Evolutionary conservation across 176 grass and related monocot species (phyloP), one percentile per base, ranked within the genome.

Genomic region (Ensete ventricosum): DNA sequence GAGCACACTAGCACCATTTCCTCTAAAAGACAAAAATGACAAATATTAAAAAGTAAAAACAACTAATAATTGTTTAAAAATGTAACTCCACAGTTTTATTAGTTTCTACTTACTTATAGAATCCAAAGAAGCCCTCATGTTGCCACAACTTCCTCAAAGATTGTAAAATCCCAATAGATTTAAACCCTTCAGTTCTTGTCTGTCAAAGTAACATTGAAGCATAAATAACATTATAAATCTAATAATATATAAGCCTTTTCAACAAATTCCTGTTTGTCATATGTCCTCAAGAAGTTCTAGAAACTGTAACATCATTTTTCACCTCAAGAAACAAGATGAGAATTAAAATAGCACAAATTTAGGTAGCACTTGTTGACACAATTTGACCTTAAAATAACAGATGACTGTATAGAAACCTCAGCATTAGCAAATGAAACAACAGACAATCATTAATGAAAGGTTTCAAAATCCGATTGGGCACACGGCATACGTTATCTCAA

Each of bases 1-100:
- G 71, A 97, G 86, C 43, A 97, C 90, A 73, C 93, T 97, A 76
- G 93, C 93, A 79, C 93, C 90, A 77, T 97, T 96, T 81, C 93
- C 93, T 81, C 93, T 97, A 77, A 78, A 82, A 78, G 52, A 55
- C 71, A 22, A 74, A 84, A 60, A 49, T 29, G 59, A 54, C 22
- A 54, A 87, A 58, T 11, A 21, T 27, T 52, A 71, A 26, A 20
- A 5, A 63, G 60, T 53, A 88, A 62, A 77, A 69, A 52, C 16
- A 13, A 14, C 8, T 66, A 72, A 73, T 67, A 14, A 73, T 50
- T 24, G 52, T 0, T 65, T 75, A 5, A 34, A 34, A 52, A 64
- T 64, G 20, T 27, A 72, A 62, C 34, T 80, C 13, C 29, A 19
- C 68, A 82, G 5, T 72, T 77, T 23, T 50, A 48, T 76, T 62